phyloP scores from a whole-genome alignment of 164 flowering plant species.

The Chimonanthus salicifolius region DNA sequence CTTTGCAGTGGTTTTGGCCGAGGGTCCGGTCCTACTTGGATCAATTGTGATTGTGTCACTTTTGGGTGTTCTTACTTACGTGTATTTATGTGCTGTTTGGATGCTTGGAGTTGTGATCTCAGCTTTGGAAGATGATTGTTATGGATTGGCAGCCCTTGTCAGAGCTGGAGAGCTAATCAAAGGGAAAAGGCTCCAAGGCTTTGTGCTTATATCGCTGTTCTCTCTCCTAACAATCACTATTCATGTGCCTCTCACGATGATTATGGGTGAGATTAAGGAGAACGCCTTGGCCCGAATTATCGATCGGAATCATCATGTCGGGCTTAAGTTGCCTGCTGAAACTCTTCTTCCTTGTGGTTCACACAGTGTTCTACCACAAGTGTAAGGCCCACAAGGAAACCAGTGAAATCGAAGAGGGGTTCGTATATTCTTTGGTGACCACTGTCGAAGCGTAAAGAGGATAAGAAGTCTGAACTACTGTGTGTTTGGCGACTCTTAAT shows the following conservation, averaged over 20 bases:
- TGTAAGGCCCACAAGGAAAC: constrained; percentile 6
- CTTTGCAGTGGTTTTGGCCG: neutral
- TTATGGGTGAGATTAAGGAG: neutral
- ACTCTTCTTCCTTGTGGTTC: constrained; percentile 5
- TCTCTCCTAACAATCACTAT: neutral
- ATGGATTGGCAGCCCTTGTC: constrained; percentile 13
- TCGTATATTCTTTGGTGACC: too few relatives aligned
- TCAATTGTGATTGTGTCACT: neutral
- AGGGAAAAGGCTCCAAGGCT: constrained; percentile 20
- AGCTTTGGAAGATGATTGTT: constrained; percentile 10
- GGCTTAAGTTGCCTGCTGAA: constrained; percentile 12
- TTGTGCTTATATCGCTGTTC: constrained; percentile 1
- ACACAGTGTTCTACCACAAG: constrained; percentile 12
- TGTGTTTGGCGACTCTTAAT: too few relatives aligned
- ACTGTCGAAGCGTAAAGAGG: too few relatives aligned
- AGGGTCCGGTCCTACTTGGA: neutral
- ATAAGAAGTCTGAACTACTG: too few relatives aligned
- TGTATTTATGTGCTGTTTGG: constrained; percentile 12
- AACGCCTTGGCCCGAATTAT: neutral
- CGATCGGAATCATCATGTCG: neutral
- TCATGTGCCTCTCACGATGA: neutral
- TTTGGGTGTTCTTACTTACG: neutral
- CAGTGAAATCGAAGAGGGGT: too few relatives aligned
- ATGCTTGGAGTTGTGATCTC: constrained; percentile 16
- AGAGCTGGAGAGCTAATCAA: constrained; percentile 13